A percentile compares a stretch with the other conserved stretches of the same genome.
These are phyloP conservation scores for Kazachstania kunashirensis DNA, from an alignment of 805 yeast species.

Conservation along the genomic window DNA sequence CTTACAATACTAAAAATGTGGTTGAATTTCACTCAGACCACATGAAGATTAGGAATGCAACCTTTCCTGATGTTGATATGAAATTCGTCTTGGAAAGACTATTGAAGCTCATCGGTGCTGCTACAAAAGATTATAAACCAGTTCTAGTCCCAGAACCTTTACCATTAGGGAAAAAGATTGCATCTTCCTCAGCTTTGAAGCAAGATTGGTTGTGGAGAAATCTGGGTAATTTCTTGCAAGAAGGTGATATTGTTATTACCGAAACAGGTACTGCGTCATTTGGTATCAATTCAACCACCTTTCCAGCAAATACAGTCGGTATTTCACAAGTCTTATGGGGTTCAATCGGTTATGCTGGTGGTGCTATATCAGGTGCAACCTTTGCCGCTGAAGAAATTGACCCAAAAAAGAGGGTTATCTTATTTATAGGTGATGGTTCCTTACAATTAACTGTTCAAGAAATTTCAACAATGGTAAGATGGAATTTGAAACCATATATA, in stretches of 20 bases:
- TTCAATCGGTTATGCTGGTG: conserved; percentile 58
- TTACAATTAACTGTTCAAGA: conserved; percentile 64
- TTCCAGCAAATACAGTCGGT: conserved; percentile 51
- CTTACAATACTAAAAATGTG: conserved; percentile 59
- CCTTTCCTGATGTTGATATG: conserved; percentile 63
- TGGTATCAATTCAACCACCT: conserved; percentile 54
- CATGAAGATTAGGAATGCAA: conserved; percentile 57
- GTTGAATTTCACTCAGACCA: conserved; percentile 69
- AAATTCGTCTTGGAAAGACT: conserved; percentile 39
- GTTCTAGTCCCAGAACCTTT: conserved; percentile 41
- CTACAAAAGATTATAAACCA: conserved; percentile 36
- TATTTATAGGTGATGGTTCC: conserved; percentile 67
- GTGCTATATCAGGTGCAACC: conserved; percentile 55
- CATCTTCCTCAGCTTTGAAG: conserved; percentile 37
- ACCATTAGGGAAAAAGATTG: conserved; percentile 12
- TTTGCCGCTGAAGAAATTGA: conserved; percentile 54
- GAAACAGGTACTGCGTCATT: conserved; percentile 69
- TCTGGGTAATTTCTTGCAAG: conserved; percentile 48
- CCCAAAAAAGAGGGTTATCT: conserved; percentile 47
- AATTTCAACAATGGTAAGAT: conserved; percentile 54
- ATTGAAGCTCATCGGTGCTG: conserved; percentile 29
- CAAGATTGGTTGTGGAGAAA: conserved; percentile 62
- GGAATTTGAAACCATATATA: conserved; percentile 54
- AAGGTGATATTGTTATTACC: conserved; percentile 54
- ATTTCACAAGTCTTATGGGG: conserved; percentile 69